Evolutionary conservation across 768 basidiomycete species (phyloP), one percentile per base, ranked within the genome.

Genomic region (Pisolithus microcarpus): DNA sequence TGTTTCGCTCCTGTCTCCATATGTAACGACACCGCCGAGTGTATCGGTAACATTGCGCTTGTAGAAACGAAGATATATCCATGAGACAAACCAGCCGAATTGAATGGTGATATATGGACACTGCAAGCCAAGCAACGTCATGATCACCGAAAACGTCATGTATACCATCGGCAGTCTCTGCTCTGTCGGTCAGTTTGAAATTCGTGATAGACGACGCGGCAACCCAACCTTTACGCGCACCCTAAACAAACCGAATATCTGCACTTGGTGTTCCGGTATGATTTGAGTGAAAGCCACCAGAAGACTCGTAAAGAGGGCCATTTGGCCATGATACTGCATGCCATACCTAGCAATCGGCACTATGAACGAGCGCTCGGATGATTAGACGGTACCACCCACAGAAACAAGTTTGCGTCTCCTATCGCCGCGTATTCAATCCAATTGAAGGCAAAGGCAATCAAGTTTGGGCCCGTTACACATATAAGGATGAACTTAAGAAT

Each of bases 81-180:
- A 99, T 30, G 87, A 80, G 7, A 93, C 88, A 51, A 96, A 86
- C 92, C 95, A 99, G n/a, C 95, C 96, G 65, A 97, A 99, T 64
- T 99, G 96, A 56, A 98, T 93, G 62, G 93, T 72, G 46, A 94
- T 91, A 74, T 82, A 95, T 15, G 91, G 92, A 51, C 82, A 85
- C 65, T 92, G 92, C 70, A 85, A 85, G 19, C 91, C 92, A 42
- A 92, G 52, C 44, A 95, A 57, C 55, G 84, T 86, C 70, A 91
- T 74, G 24, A 96, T 77, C 53, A 87, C 91, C 9, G 94, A 97
- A 51, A 97, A 68, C 1, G 89, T 86, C 52, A 98, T 77, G 68
- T 97, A 92, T 31, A 84, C 81, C 85, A 97, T 96, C n/a, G 95
- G 95, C 28, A 98, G 70, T 7, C 77, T 82, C 94, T 97, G 62